Base-by-base conservation (phyloP, 2,329 filamentous ascomycete species). In the Cytospora paraplurivora region DNA sequence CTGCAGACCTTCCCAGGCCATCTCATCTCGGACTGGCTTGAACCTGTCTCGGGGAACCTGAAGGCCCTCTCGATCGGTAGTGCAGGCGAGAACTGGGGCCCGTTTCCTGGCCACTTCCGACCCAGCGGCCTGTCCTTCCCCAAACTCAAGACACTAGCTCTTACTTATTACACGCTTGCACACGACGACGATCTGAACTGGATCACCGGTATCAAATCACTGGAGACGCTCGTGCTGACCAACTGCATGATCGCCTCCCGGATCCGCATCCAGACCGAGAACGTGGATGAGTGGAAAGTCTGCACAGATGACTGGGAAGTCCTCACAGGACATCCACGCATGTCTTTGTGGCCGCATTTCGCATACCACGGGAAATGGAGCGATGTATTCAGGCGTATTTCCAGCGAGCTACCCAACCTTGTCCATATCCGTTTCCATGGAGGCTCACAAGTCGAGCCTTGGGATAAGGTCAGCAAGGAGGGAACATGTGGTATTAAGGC, bases 311-410 rank as follows among this genome's bases (percentile, higher is more conserved):
- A 49, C 33, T 64, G 62, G 62, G 12, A 17, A 15, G 27, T 1
- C 19, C 4, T 54, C 12, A 17, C 34, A 11, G 44, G 38, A 1
- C 32, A 19, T 5, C 1, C 35, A 4, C 6, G 15, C 1, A 17
- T 6, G 12, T 5, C 17, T 8, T 6, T 6, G 19, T 38, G 58
- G 51, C 7, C 8, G 15, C 15, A 27, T 2, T 64, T 37, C 17
- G 12, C 52, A 12, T 64, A 64, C 44, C 27, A 60, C n/a, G 62
- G 62, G 1, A 64, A 33, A 15, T 64, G 62, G 62, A 62, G 58
- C 47, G 57, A 64, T 8, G 44, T 44, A 7, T 56, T 64, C 47
- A 35, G 21, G 19, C 59, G 51, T 35, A 38, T 64, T 27, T 35
- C 53, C 15, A 53, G 35, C 27, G 53, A 32, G 8, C n/a, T 64